Conservation (phyloP, 1,139 yeast genomes). For the Maudiozyma humilis region DNA sequence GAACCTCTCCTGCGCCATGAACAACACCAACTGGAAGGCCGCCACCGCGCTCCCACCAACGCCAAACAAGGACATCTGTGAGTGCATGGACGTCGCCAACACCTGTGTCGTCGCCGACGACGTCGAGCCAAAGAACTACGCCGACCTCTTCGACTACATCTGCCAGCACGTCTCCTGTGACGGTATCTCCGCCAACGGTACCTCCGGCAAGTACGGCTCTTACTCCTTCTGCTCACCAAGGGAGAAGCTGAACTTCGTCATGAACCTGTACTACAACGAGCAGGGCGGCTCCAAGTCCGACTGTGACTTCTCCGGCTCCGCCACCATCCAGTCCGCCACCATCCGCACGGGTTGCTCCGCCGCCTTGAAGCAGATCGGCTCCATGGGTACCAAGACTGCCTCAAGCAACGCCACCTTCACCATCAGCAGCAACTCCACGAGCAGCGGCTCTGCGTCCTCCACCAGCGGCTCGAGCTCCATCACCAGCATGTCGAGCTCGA, state of each 20-base stretch:
- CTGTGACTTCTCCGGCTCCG: conserved; percentile 65
- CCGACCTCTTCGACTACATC: conserved; percentile 63
- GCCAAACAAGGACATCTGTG: too few species aligned
- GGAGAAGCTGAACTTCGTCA: conserved; percentile 54
- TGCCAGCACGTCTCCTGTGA: conserved; percentile 47
- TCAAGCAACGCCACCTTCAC: conserved; percentile 13
- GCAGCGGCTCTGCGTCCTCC: conserved; percentile 20
- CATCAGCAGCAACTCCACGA: conserved; percentile 38
- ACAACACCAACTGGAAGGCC: conserved; percentile 48
- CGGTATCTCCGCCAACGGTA: conserved; percentile 31
- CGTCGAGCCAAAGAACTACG: conserved; percentile 72
- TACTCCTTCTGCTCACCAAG: conserved; percentile 21
- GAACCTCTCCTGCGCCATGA: conserved; percentile 55
- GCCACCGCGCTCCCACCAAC: conserved; percentile 59
- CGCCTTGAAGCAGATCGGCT: conserved; percentile 34
- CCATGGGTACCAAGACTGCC: conserved; percentile 34
- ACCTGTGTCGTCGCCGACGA: conserved; percentile 64
- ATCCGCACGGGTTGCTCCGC: conserved; percentile 52
- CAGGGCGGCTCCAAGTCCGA: conserved; percentile 41
- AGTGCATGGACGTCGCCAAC: conserved; percentile 71
- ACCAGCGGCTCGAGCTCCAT: conserved; percentile 8
- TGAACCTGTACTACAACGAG: conserved; percentile 55
- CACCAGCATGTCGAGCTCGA: conserved; percentile 9
- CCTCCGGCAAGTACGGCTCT: conserved; percentile 18
- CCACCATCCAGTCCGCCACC: conserved; percentile 40